A percentile compares a stretch with the other conserved stretches of the same genome.
Conservation (phyloP, 2,329 filamentous ascomycete species). For the Colletotrichum chrysophilum region DNA sequence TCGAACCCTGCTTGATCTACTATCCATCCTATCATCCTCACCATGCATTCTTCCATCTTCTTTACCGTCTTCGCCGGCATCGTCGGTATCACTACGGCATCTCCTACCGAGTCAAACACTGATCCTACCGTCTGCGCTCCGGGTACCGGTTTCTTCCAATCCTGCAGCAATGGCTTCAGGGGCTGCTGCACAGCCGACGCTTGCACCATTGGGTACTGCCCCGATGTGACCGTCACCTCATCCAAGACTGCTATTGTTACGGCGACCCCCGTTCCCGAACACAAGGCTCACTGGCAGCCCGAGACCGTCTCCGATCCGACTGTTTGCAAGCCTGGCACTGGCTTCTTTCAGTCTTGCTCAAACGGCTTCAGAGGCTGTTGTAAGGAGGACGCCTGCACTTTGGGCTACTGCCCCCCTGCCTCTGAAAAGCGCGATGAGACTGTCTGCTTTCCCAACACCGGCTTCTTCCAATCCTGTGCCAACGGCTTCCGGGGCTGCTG, state of each 20-base stretch:
- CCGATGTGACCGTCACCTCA: not conserved
- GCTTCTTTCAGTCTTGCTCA: conserved; percentile 12
- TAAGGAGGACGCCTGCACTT: conserved; percentile 1
- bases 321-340: not conserved
- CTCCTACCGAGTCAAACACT: not conserved
- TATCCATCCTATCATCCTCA: not conserved
- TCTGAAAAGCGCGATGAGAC: conserved; percentile 5
- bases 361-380: conserved; percentile 14
- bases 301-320: not conserved
- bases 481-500: conserved; percentile 20
- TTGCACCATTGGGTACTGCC: not conserved
- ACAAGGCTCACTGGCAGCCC: not conserved
- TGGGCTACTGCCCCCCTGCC: conserved; percentile 1
- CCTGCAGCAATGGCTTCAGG: conserved; percentile 18
- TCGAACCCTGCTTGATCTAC: not conserved
- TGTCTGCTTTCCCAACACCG: conserved; percentile 4
- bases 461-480: conserved; percentile 14
- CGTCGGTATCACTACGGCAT: not conserved
- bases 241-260: not conserved
- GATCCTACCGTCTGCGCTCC: conserved; percentile 12
- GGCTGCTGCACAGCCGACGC: conserved; percentile 17
- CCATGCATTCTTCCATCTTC: conserved; percentile 14
- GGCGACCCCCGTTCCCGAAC: not conserved
- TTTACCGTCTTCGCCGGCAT: not conserved
- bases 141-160: conserved; percentile 13